Conservation (phyloP, 208 protist genomes). For the Crithidia fasciculata region DNA sequence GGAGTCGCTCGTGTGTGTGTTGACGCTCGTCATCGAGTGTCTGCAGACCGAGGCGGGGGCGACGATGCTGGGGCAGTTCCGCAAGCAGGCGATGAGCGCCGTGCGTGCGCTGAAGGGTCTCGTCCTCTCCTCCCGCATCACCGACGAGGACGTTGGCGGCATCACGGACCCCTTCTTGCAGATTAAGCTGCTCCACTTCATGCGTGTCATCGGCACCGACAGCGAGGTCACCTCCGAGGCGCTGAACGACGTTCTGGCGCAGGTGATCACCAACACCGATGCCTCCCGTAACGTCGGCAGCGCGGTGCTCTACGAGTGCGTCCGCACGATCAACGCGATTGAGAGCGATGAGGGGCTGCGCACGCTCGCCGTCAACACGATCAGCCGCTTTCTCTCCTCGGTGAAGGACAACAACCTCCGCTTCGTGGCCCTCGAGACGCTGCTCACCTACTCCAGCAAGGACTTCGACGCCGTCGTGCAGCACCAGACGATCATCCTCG, state of each 20-base stretch:
- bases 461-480: constrained; percentile 94
- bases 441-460: constrained; percentile 88
- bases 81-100: constrained; percentile 88
- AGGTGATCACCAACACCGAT: constrained; percentile 98
- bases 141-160: constrained; percentile 96
- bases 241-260: constrained; percentile 98
- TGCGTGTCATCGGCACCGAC: constrained; percentile 95
- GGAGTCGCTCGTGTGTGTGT: constrained; percentile 87
- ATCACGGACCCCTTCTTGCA: constrained; percentile 99
- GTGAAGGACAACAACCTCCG: constrained; percentile 99
- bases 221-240: constrained; percentile 93
- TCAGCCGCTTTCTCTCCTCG: constrained; percentile 96
- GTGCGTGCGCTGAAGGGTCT: constrained; percentile 96
- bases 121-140: constrained; percentile 92
- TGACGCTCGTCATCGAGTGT: constrained; percentile 94
- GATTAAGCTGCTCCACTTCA: constrained; percentile 95
- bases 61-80: constrained; percentile 72
- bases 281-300: constrained; percentile 95
- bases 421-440: constrained; percentile 97
- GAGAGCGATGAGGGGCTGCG: constrained; percentile 90
- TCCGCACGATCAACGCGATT: constrained; percentile 98
- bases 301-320: constrained; percentile 98
- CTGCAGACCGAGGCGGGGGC: constrained; percentile 58
- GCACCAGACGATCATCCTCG: constrained; percentile 94
- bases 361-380: constrained; percentile 97